Evolutionary conservation across 179 eudicot species (phyloP).

Genomic region (Nepenthes alata): DNA sequence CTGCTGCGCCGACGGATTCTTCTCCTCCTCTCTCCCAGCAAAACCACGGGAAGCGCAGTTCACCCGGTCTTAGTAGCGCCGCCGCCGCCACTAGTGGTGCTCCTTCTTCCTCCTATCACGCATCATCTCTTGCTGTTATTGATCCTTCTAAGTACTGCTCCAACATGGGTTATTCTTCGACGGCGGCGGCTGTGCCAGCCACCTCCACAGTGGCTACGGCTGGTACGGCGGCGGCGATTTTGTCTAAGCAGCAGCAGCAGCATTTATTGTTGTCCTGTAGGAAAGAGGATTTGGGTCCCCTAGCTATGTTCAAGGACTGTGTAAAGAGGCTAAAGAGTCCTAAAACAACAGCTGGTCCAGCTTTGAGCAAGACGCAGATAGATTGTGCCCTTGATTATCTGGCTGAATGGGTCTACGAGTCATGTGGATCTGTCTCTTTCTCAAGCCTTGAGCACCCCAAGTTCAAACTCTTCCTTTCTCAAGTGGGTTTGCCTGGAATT

Average conservation of each 20-base stretch:
- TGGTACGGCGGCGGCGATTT: not conserved
- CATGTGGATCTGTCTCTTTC: conserved; percentile 50
- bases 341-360: conserved; percentile 40
- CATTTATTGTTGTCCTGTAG: conserved; percentile 46
- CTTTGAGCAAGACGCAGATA: conserved; percentile 39
- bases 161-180: conserved; percentile 25
- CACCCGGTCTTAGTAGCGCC: conserved; percentile 15
- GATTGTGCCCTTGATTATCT: conserved; percentile 40
- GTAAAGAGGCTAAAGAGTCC: conserved; percentile 64
- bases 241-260: conserved; percentile 18
- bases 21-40: conserved; percentile 6
- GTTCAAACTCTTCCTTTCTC: conserved; percentile 46
- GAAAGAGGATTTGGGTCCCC: conserved; percentile 45
- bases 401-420: conserved; percentile 66
- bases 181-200: conserved; percentile 1
- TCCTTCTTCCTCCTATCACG: conserved; percentile 11
- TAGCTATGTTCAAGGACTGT: conserved; percentile 56
- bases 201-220: not conserved
- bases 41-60: conserved; percentile 40
- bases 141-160: conserved; percentile 28
- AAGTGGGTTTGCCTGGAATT: conserved; percentile 42
- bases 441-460: conserved; percentile 58
- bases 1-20: conserved; percentile 3
- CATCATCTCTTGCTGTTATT: conserved; percentile 26
- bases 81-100: not conserved